phyloP scores from a whole-genome alignment of 768 basidiomycete genomes.

The Boletus reticulatus region DNA sequence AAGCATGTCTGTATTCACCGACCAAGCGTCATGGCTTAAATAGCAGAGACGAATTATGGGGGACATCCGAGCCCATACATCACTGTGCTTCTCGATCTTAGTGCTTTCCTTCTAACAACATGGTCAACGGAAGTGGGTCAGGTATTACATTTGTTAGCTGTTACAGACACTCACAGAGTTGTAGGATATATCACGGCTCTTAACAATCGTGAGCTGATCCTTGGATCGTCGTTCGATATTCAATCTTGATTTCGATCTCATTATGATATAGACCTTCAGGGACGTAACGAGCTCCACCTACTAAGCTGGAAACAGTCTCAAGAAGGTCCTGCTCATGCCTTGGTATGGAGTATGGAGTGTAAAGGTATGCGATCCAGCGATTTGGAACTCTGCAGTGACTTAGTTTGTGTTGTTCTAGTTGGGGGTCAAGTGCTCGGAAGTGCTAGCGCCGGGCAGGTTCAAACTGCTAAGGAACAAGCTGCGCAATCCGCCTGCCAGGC shows the following conservation, averaged over 20 bases:
- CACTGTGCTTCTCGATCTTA: background rate
- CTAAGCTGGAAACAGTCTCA: conserved; percentile 42
- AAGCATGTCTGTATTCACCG: conserved; percentile 6
- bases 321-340: conserved; percentile 41
- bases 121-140: conserved; percentile 23
- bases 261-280: conserved; percentile 37
- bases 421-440: conserved; percentile 45
- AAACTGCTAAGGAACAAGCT: conserved; percentile 47
- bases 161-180: conserved; percentile 9
- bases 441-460: conserved; percentile 43
- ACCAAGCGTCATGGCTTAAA: conserved; percentile 20
- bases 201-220: conserved; percentile 45
- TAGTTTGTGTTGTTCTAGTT: conserved; percentile 35
- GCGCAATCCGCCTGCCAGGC: conserved; percentile 42
- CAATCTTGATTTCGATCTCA: background rate
- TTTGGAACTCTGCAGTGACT: background rate
- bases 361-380: conserved; percentile 42
- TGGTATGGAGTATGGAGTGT: conserved; percentile 53
- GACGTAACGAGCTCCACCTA: conserved; percentile 23
- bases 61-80: background rate
- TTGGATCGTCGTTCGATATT: background rate
- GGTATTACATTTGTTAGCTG: background rate
- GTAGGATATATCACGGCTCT: conserved; percentile 34
- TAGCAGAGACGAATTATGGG: background rate
- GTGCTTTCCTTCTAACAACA: conserved; percentile 1